Base-by-base conservation (phyloP, 805 yeast genomes). In the Candida orba region DNA sequence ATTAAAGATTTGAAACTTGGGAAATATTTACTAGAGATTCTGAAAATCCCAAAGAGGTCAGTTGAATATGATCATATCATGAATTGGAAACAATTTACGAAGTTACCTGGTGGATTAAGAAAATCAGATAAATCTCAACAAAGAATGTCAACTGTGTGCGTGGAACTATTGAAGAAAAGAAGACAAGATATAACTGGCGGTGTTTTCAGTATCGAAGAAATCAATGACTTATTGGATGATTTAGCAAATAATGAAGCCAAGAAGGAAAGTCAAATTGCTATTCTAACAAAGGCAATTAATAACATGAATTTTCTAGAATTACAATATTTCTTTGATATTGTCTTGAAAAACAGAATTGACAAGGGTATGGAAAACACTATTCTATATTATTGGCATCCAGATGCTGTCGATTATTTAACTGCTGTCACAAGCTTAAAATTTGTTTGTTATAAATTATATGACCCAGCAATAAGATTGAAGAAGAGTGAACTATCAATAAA, bases 301-400 rank as follows among this genome's bases (percentile, higher is more conserved):
- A 63, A 65, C 17, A 71, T 85, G 76, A 68, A 75, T 27, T 73
- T 78, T 13, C 65, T 72, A 3, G 95, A 89, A 56, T 57, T 86
- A 40, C 67, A 77, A 44, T 87, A 84, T 75, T 66, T 88, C 34
- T 69, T 87, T 46, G 77, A 80, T 44, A 81, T 84, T 10, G 59
- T 90, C 4, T 62, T 89, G 41, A 79, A 78, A 63, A 61, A 67
- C 47, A 71, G 75, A 38, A 69, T 79, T n/a, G 62, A 85, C n/a
- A 74, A 79, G 4, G 72, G 78, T 8, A 70, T 79, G 46, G 91
- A 85, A 51, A 69, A 72, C 25, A 63, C 71, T 12, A 70, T 88
- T 44, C 64, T 88, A 39, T 53, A 62, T 6, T 52, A 64, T 25
- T 89, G 90, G 86, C 95, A 88, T 60, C 88, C 89, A 0, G 90